Evolutionary conservation across 2,329 filamentous ascomycete genomes (phyloP).

Genomic region (Phyllosticta paracitricarpa): DNA sequence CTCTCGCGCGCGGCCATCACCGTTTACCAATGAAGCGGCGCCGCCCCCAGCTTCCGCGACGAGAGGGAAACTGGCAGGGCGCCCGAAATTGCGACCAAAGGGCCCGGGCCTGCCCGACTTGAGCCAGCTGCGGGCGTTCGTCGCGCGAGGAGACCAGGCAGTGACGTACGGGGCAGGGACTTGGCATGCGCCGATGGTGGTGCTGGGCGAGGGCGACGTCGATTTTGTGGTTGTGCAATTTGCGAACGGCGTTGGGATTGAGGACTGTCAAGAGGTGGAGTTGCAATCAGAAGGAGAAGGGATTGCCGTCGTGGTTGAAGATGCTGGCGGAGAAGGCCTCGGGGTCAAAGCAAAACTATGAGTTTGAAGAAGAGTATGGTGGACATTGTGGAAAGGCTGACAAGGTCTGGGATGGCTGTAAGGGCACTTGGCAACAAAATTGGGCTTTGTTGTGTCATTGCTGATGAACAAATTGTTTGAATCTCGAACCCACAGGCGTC

Average conservation of each 20-base stretch:
- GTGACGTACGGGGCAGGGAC: conserved; percentile 88
- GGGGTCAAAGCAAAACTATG: conserved; percentile 3
- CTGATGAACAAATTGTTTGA: neutral
- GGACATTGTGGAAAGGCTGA: neutral
- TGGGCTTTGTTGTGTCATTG: neutral
- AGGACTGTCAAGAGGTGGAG: conserved; percentile 80
- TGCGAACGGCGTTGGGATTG: conserved; percentile 66
- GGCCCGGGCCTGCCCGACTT: conserved; percentile 62
- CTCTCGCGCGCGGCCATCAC: conserved; percentile 30
- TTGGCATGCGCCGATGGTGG: conserved; percentile 96
- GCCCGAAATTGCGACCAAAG: conserved; percentile 24
- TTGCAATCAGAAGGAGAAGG: conserved; percentile 25
- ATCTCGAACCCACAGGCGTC: neutral
- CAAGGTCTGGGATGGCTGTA: neutral
- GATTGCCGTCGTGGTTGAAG: conserved; percentile 26
- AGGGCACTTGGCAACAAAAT: neutral
- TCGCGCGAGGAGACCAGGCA: conserved; percentile 67
- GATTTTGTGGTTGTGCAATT: conserved; percentile 89
- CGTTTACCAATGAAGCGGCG: conserved; percentile 43
- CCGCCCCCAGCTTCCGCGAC: conserved; percentile 23
- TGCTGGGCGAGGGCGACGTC: conserved; percentile 58
- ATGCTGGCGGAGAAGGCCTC: conserved; percentile 11
- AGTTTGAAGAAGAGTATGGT: neutral
- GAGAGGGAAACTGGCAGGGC: conserved; percentile 12
- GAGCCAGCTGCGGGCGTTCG: conserved; percentile 59